Percentiles rank a stretch among this genome's conserved stretches.
These are phyloP conservation scores for Hypoxylon perforatum DNA, from an alignment of 495 filamentous ascomycete genomes.

Conservation along the genomic window DNA sequence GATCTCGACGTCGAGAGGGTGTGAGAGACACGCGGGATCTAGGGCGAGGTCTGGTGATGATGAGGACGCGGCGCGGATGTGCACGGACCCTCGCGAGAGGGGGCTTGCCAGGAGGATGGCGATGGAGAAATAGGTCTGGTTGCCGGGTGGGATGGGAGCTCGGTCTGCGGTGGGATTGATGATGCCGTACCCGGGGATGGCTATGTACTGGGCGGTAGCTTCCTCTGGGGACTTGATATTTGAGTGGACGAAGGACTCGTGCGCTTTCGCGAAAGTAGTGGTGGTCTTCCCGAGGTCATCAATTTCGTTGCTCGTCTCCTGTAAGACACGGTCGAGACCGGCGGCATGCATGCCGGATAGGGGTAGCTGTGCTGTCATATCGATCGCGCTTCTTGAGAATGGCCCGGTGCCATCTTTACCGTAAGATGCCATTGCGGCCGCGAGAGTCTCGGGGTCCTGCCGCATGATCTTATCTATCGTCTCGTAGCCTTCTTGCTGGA, in stretches of 20 bases:
- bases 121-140: constrained; percentile 43
- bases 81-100: constrained; percentile 64
- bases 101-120: constrained; percentile 49
- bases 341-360: constrained; percentile 20
- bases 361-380: constrained; percentile 80
- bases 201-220: constrained; percentile 47
- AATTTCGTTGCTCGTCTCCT: constrained; percentile 49
- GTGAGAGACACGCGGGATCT: constrained; percentile 62
- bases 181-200: neutral
- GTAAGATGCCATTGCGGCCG: constrained; percentile 34
- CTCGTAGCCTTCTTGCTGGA: constrained; percentile 68
- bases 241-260: constrained; percentile 77
- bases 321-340: constrained; percentile 38
- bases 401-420: constrained; percentile 28
- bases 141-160: neutral
- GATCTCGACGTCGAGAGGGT: constrained; percentile 59
- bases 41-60: constrained; percentile 29
- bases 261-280: constrained; percentile 39
- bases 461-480: constrained; percentile 79
- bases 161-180: neutral
- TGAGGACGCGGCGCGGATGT: constrained; percentile 47
- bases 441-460: constrained; percentile 67
- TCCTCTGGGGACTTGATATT: constrained; percentile 73
- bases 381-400: constrained; percentile 68
- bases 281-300: constrained; percentile 38